These are phyloP conservation scores for Fraxinus angustifolia DNA, from an alignment of 305 asterid genomes.

Conservation along the genomic window DNA sequence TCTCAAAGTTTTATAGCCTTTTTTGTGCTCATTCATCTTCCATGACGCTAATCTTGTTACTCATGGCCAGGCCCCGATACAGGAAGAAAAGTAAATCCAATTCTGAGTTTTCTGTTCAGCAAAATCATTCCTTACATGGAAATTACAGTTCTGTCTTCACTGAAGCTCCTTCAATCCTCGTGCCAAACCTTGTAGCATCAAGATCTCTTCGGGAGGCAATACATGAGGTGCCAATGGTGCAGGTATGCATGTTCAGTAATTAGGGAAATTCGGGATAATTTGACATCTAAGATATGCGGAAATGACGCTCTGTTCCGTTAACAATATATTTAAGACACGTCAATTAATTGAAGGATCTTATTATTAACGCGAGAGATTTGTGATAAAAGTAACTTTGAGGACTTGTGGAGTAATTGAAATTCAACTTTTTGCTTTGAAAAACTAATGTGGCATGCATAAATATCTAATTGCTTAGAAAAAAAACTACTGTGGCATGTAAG, in stretches of 20 bases:
- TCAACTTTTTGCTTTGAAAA: neutral
- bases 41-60: conserved; percentile 22
- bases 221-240: conserved; percentile 92
- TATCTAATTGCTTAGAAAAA: neutral
- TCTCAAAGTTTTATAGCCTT: neutral
- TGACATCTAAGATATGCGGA: neutral
- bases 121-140: conserved; percentile 42
- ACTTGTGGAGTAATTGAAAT: neutral
- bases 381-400: neutral
- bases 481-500: neutral
- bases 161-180: conserved; percentile 55
- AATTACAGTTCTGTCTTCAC: conserved; percentile 37
- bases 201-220: conserved; percentile 82
- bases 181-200: conserved; percentile 66
- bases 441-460: neutral
- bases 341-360: neutral
- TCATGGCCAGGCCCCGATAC: conserved; percentile 63
- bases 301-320: neutral
- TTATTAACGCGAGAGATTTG: neutral
- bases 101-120: conserved; percentile 49
- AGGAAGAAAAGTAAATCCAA: conserved; percentile 49
- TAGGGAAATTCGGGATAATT: neutral
- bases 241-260: conserved; percentile 42
- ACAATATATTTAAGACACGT: neutral
- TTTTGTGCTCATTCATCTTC: neutral